Base-by-base conservation (phyloP, 73 alveolate genomes). In the Paramecium bursaria region DNA sequence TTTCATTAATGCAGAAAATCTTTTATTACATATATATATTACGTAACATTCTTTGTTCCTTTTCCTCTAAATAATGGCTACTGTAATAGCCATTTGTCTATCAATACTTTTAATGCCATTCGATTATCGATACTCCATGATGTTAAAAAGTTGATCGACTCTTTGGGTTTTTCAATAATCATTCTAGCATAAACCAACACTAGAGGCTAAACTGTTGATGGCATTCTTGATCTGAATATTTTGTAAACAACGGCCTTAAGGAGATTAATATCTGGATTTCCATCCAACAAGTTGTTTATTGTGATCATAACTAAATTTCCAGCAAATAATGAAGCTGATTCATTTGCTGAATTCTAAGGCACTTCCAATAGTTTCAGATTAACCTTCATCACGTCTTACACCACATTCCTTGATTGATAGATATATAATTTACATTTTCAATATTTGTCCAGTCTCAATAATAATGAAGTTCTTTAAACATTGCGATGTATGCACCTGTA, bases 1-100 rank as follows among this genome's bases (percentile, higher is more conserved):
- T 50, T 91, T 96, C 75, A 95, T 73, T 53, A 96, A 75, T n/a
- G 99, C 99, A 50, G 95, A 86, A 74, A 95, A 74, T 52, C 73
- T 50, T 6, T 17, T 17, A 50, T 50, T 50, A 50, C 11, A 39
- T 7, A 39, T 39, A 23, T 50, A 50, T 23, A 17, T n/a, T 50
- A 93, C 7, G 99, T 94, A 3, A 93, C 92, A 85, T 94, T 95
- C 86, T 96, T 96, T 27, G 98, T 90, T 85, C 96, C 96, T 89
- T 93, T 90, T 39, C 99, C 99, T 74, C 99, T 80, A 88, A 96
- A 95, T 60, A 95, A 85, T 1, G 99, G 98, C 79, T 96, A 92
- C 75, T 96, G 95, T 17, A 96, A 88, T 30, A 96, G 92, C 99
- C 99, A 96, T 86, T 96, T 96, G 61, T 96, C 99, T n/a, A 96